phyloP scores from a whole-genome alignment of 176 grass and related monocot species.

The Hordeum marinum region DNA sequence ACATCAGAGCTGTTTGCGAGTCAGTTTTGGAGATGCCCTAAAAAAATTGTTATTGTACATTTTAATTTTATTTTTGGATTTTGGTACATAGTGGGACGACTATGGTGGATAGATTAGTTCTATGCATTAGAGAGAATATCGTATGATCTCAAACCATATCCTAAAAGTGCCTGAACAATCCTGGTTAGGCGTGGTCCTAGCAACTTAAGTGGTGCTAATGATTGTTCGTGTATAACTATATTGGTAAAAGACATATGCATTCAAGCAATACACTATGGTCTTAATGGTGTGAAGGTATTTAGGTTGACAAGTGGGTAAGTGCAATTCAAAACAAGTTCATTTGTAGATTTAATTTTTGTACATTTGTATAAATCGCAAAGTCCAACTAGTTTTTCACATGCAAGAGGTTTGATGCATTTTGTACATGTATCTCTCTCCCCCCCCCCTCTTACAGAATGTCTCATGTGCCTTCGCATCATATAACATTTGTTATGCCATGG shows the following conservation, averaged over 20 bases:
- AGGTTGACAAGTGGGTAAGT: background rate
- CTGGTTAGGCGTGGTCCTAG: no score
- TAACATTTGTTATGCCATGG: no score
- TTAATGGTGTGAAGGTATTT: background rate
- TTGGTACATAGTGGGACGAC: background rate
- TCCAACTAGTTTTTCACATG: no score
- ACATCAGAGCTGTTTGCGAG: no score
- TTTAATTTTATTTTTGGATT: background rate
- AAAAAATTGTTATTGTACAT: background rate
- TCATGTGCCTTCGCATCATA: no score
- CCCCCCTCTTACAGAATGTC: no score
- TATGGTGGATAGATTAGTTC: background rate
- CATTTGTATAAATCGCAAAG: no score
- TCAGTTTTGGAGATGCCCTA: no score
- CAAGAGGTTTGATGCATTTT: no score
- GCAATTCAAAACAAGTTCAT: background rate
- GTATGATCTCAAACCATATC: background rate
- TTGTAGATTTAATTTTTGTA: background rate
- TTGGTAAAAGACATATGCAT: background rate
- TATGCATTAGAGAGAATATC: background rate
- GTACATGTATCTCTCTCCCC: no score
- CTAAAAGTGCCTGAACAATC: background rate
- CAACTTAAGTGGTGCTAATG: no score
- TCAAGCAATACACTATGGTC: background rate
- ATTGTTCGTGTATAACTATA: background rate